Evolutionary conservation across 371 early-diverging fungal genomes (phyloP), one percentile per base, ranked within the genome.

Genomic region (Ordospora colligata): DNA sequence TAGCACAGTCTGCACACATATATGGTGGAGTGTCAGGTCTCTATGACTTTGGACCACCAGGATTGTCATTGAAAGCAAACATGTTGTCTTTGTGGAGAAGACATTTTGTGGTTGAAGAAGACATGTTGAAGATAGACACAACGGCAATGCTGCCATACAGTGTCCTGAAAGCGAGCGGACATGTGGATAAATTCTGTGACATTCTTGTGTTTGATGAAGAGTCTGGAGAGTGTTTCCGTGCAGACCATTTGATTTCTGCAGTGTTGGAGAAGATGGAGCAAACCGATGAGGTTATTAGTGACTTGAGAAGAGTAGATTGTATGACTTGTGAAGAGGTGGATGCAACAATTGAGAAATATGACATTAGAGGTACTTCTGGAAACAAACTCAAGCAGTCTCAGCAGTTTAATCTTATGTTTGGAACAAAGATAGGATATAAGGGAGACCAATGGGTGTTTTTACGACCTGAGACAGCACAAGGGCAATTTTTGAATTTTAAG

Each of bases 391-490:
- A 90, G 77, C 93, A 93, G 83, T 89, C 90, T 47, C 90, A 88
- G 51, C 90, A 90, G 75, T 99, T 99, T 89, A 99, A 99, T 88
- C 88, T 99, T 72, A 97, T 99, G 96, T 99, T 98, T 82, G 91
- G 90, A 65, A 94, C 92, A 53, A 89, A 87, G 83, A 95, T 98
- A 85, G 99, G 99, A 67, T 96, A 96, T 71, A 94, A 95, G 50
- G 94, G 94, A 72, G 89, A 93, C 23, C 66, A 75, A 27, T 73
- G 71, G 70, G 88, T 89, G 78, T 97, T 88, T 87, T 87, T 99
- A 77, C 89, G 99, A 67, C 99, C 99, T 67, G 99, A 99, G 87
- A 97, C 98, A 17, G 98, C 99, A 46, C 99, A 99, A 87, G 95
- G 96, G 77, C 97, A 97, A 86, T 99, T 99, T 87, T 83, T 95